Evolutionary conservation across 2,329 filamentous ascomycete species (phyloP).

Genomic region (Mycocentrospora acerina): DNA sequence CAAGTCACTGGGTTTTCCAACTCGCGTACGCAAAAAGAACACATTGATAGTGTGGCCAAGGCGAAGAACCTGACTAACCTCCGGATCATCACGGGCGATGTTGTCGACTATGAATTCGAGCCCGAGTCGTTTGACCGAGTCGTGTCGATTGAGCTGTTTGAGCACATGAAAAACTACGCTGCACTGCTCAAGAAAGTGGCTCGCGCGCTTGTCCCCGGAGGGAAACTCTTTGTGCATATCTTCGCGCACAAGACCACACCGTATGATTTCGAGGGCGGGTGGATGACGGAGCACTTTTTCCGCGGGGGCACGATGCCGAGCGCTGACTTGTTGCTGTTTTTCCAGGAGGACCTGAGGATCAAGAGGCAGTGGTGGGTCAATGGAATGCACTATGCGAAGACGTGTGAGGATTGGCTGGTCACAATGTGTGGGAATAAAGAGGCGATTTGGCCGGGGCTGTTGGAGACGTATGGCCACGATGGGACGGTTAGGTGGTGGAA

Average conservation of each 20-base stretch:
- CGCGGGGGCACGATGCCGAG: conserved; percentile 72
- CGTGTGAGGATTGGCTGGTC: conserved; percentile 68
- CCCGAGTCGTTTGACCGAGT: conserved; percentile 62
- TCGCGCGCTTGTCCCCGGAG: conserved; percentile 60
- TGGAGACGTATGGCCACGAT: conserved; percentile 65
- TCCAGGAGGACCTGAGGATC: conserved; percentile 59
- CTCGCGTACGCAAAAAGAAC: conserved; percentile 66
- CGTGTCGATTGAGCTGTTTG: conserved; percentile 70
- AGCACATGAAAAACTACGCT: conserved; percentile 77
- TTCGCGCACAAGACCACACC: conserved; percentile 66
- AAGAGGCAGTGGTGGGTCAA: conserved; percentile 71
- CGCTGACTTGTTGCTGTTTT: conserved; percentile 66
- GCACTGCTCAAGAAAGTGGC: conserved; percentile 65
- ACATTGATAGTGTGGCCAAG: conserved; percentile 63
- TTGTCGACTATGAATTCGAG: conserved; percentile 66
- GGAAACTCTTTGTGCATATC: conserved; percentile 70
- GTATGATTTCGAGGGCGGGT: conserved; percentile 70
- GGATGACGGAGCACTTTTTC: conserved; percentile 76
- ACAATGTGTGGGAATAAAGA: conserved; percentile 62
- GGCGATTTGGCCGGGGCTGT: conserved; percentile 63
- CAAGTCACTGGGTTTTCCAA: conserved; percentile 69
- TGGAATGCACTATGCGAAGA: conserved; percentile 67
- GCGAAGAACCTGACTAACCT: conserved; percentile 62
- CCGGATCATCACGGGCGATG: conserved; percentile 65
- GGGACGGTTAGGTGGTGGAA: conserved; percentile 65